Evolutionary conservation across 441 rosid species (phyloP), one percentile per base, ranked within the genome.

Genomic region (Metrosideros polymorpha): DNA sequence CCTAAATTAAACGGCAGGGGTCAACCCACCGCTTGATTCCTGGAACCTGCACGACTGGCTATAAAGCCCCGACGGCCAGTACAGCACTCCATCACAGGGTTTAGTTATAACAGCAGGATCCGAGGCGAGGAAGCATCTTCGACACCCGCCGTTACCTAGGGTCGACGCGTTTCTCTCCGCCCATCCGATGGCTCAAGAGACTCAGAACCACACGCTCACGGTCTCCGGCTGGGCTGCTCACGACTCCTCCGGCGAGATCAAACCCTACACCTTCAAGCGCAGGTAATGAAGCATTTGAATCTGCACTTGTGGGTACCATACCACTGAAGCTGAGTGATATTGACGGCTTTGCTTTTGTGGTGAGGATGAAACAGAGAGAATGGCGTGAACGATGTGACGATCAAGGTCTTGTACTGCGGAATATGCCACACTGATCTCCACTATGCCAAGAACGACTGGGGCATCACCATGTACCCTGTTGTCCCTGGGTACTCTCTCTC

Each of bases 351-450:
- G 82, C 50, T 75, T 39, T 87, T 6, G 10, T 49, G 30, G 59
- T 59, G 19, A 27, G n/a, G n/a, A 39, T 27, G 32, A 10, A 50
- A 29, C 92, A 96, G 98, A 86, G 95, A 96, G 45, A 94, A 93
- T 61, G 97, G 98, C 22, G 87, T 83, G 59, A 89, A 95, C 51
- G 98, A 96, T 83, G 97, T 96, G 87, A 93, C 95, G 47, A 94
- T 95, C 85, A 84, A 95, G 89, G 90, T 96, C 45, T 61, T 93
- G 89, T 96, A 91, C 35, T 96, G 98, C 85, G 98, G 98, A 61
- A 93, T 96, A 45, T 96, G 98, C 83, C 98, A 96, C 87, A 93
- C 96, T 18, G 98, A 95, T 86, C 88, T 96, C 43, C 97, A 96
- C 84, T 87, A 89, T 22, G 91, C 91, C 45, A 92, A 85, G 86